phyloP scores from a whole-genome alignment of 257 asterid genomes.

The Nicotiana sylvestris region DNA sequence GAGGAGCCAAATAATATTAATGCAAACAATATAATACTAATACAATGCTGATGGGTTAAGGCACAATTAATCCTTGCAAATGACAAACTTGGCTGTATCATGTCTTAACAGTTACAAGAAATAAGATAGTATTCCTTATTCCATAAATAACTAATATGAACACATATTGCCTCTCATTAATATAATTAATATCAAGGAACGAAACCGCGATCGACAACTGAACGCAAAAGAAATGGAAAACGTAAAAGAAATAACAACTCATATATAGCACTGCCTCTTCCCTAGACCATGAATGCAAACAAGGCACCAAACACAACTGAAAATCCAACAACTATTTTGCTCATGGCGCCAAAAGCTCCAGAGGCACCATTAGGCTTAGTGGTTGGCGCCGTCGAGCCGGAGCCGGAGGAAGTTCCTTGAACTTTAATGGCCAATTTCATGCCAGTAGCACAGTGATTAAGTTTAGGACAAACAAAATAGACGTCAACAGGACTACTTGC shows the following conservation, averaged over 20 bases:
- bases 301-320: conserved; percentile 37
- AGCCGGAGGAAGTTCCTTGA: conserved; percentile 19
- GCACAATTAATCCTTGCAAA: too few relatives aligned
- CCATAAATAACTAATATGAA: neutral
- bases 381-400: conserved; percentile 4
- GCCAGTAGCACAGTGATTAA: conserved; percentile 52
- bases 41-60: too few relatives aligned
- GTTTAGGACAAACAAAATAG: conserved; percentile 49
- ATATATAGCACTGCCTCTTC: conserved; percentile 61
- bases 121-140: neutral
- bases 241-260: neutral
- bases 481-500: conserved; percentile 26
- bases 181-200: neutral
- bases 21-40: too few relatives aligned
- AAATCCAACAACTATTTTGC: conserved; percentile 26
- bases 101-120: neutral
- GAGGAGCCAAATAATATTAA: too few relatives aligned
- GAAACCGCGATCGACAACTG: neutral
- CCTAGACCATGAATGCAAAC: conserved; percentile 52
- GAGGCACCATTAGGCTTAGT: conserved; percentile 21
- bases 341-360: conserved; percentile 22
- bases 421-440: conserved; percentile 49
- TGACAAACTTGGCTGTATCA: too few relatives aligned
- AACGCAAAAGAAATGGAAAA: neutral
- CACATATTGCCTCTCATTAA: neutral